phyloP scores from a whole-genome alignment of 345 rosid species.

The Nephelium lappaceum region DNA sequence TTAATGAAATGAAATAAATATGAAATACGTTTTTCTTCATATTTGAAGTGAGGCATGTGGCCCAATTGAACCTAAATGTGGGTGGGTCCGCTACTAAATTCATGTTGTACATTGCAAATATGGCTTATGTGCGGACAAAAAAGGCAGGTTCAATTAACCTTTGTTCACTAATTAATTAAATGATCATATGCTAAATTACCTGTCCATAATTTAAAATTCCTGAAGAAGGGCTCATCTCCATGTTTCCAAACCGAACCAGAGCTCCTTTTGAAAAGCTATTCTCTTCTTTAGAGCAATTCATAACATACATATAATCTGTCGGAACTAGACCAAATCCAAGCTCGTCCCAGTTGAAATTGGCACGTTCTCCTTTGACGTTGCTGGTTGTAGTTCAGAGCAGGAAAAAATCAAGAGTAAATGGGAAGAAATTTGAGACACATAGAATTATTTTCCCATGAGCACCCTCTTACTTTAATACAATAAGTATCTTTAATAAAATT shows the following conservation, averaged over 20 bases:
- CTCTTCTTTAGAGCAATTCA: conserved; percentile 34
- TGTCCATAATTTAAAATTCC: conserved; percentile 68
- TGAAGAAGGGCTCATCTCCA: conserved; percentile 58
- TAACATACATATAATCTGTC: conserved; percentile 39
- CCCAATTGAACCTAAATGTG: too few relatives aligned
- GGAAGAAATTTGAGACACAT: background rate
- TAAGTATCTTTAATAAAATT: too few relatives aligned
- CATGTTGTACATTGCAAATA: too few relatives aligned
- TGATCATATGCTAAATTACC: conserved; percentile 22
- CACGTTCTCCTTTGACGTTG: background rate
- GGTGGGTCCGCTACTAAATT: too few relatives aligned
- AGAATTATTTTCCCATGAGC: too few relatives aligned
- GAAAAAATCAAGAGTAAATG: background rate
- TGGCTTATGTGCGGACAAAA: too few relatives aligned
- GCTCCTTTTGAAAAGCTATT: conserved; percentile 37
- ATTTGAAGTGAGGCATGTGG: too few relatives aligned
- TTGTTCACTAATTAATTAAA: too few relatives aligned
- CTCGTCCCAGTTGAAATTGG: conserved; percentile 39
- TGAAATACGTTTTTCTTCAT: too few relatives aligned
- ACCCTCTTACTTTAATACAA: too few relatives aligned
- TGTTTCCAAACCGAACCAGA: conserved; percentile 37
- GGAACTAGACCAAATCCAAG: conserved; percentile 34
- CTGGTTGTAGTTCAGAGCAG: background rate
- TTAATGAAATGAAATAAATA: too few relatives aligned
- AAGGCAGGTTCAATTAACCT: background rate